phyloP scores from a whole-genome alignment of 2,329 filamentous ascomycete genomes.

The Trichophyton rubrum region DNA sequence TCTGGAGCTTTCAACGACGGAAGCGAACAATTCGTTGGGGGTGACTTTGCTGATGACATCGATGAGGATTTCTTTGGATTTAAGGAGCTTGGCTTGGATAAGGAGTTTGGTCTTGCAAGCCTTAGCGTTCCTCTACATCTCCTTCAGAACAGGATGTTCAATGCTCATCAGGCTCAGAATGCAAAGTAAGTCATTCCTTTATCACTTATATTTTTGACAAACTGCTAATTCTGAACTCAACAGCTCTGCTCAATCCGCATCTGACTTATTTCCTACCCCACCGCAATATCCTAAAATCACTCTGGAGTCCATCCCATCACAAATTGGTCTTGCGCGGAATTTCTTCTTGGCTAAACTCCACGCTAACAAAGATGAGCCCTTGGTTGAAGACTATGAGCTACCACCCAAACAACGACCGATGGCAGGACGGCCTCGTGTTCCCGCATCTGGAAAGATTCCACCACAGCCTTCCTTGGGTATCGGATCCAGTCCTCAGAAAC shows the following conservation, averaged over 20 bases:
- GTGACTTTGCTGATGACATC: slow-evolving; percentile 94
- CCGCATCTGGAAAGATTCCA: slow-evolving; percentile 36
- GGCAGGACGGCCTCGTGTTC: slow-evolving; percentile 32
- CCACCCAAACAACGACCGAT: slow-evolving; percentile 70
- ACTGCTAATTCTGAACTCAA: slow-evolving; percentile 7
- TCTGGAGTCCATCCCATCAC: slow-evolving; percentile 58
- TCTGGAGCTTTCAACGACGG: slow-evolving; percentile 89
- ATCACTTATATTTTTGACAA: slow-evolving; percentile 1
- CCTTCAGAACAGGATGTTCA: slow-evolving; percentile 80
- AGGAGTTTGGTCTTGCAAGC: slow-evolving; percentile 75
- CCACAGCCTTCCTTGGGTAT: slow-evolving; percentile 16
- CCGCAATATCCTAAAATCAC: slow-evolving; percentile 65
- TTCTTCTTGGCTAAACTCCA: slow-evolving; percentile 87
- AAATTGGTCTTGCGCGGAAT: slow-evolving; percentile 78
- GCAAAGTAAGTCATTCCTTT: slow-evolving; percentile 35
- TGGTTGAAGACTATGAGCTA: slow-evolving; percentile 89
- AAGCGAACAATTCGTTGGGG: slow-evolving; percentile 90
- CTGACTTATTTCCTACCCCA: slow-evolving; percentile 51
- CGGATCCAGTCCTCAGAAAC: slow-evolving; percentile 10
- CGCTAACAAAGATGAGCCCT: slow-evolving; percentile 65
- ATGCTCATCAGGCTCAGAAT: slow-evolving; percentile 67
- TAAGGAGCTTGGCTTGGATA: slow-evolving; percentile 82
- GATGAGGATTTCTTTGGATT: slow-evolving; percentile 99
- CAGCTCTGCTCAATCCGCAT: slow-evolving; percentile 38
- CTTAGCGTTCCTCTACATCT: slow-evolving; percentile 89